Percentiles rank a stretch among this genome's conserved stretches.
Conservation (phyloP, 495 filamentous ascomycete genomes). For the Collariella sp. region DNA sequence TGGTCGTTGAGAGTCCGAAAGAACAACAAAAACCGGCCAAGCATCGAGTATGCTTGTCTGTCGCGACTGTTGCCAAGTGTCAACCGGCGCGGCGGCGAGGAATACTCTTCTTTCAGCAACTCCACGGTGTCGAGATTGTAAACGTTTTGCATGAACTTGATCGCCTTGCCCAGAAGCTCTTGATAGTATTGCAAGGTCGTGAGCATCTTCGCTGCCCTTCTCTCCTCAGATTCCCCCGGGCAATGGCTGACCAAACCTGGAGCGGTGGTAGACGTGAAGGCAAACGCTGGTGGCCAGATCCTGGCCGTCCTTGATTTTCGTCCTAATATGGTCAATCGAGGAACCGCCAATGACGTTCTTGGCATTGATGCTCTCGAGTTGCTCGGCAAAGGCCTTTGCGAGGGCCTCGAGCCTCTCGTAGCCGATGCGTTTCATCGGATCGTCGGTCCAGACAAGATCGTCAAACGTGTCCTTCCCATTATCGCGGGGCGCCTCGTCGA, state of each 20-base stretch:
- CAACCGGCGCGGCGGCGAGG: slow-evolving; percentile 4
- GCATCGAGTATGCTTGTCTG: not conserved
- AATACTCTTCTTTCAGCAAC: not conserved
- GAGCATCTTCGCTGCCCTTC: not conserved
- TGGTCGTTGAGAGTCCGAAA: slow-evolving; percentile 5
- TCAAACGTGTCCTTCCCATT: slow-evolving; percentile 3
- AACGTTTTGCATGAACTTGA: slow-evolving; percentile 8
- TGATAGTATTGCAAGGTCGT: slow-evolving; percentile 1
- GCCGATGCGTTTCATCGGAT: slow-evolving; percentile 15
- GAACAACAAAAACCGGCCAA: slow-evolving; percentile 16
- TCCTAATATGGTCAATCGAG: slow-evolving; percentile 8
- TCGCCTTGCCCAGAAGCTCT: not conserved
- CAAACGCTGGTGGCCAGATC: slow-evolving; percentile 15
- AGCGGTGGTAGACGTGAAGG: slow-evolving; percentile 10
- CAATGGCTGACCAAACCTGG: not conserved
- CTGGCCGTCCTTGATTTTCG: not conserved
- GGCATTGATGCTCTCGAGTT: not conserved
- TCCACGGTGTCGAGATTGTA: slow-evolving; percentile 6
- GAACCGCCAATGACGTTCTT: slow-evolving; percentile 1
- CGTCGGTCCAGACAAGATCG: slow-evolving; percentile 9
- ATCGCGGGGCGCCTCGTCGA: not conserved
- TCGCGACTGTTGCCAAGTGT: not conserved
- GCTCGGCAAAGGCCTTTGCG: not conserved
- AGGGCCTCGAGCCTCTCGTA: slow-evolving; percentile 3
- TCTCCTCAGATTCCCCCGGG: not conserved